Base-by-base conservation (phyloP, 2,329 filamentous ascomycete species). In the Colletotrichum costaricense region DNA sequence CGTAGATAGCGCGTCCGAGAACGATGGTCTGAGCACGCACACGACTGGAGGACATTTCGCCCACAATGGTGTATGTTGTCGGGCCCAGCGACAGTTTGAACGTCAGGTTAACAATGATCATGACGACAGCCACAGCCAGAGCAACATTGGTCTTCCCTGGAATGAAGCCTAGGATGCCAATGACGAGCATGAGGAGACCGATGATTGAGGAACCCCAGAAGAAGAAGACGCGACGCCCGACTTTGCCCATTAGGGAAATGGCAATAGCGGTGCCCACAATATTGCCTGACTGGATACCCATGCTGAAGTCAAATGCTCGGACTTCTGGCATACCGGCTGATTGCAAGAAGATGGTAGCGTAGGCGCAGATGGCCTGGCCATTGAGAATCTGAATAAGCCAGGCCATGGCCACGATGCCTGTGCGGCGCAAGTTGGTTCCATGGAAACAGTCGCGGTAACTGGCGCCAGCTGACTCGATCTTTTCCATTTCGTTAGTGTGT, bases 311-410 rank as follows among this genome's bases (percentile, higher is more conserved):
- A 75, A 88, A 90, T 2, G 88, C 81, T 59, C 83, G 82, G 5
- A 76, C 78, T 1, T 79, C 75, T 28, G 77, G 76, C 73, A 90
- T 81, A 3, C 88, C 88, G 9, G 87, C 86, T 67, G 88, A 85
- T 63, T 84, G 79, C 66, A 90, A 85, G 74, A 86, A 81, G 74
- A 90, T 88, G 1, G 87, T 87, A 2, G 87, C 88, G 74, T 87
- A 72, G 30, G 85, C 83, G 57, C 86, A 88, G 77, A 90, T 88
- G 1, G 88, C 86, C 76, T 88, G 74, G 12, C 78, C 78, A 65
- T 76, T 77, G 16, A 78, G 70, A 42, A 76, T 76, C 63, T 79
- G 72, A 19, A 80, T 78, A 9, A 78, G 63, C 72, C 77, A 81
- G 8, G 80, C 78, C 67, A 79, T 76, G 49, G 78, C 76, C 5